Base-by-base conservation (phyloP, 352 stramenopile species). In the Phytophthora ramorum region DNA sequence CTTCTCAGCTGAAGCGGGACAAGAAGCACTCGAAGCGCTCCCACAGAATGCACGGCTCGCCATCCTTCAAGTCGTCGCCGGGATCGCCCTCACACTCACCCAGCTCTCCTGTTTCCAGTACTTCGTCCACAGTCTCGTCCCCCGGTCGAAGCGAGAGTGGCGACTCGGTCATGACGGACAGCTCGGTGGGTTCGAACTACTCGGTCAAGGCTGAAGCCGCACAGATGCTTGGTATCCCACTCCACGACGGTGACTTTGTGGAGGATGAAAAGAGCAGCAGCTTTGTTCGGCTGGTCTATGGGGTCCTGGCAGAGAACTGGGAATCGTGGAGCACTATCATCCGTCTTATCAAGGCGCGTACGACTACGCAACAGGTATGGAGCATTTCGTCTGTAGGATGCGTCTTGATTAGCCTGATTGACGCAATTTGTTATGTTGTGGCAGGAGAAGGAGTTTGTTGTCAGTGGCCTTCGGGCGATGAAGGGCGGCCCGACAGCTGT, bases 251-350 rank as follows among this genome's bases (percentile, higher is more conserved):
- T 10, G 75, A 90, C 20, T 78, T 84, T n/a, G 72, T 77, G 10
- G 73, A 82, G 14, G 75, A 86, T 41, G 68, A 72, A 8, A 66
- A 80, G 13, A 77, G 75, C 17, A 76, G 77, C 50, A 89, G 76
- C 54, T 95, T 95, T 49, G 78, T 87, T 13, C 73, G 76, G 1
- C 73, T 82, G 3, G 74, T 95, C 12, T 96, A 95, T 35, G 78
- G 83, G 4, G 76, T 93, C 3, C 69, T 96, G n/a, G 83, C 83
- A 6, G 85, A 94, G 48, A 95, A 96, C 48, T 94, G 85, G 85
- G 83, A 92, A 47, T 69, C 83, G 0, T 96, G 89, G 89, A 92
- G 83, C 50, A 90, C 84, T n/a, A 87, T 96, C 38, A 70, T 93
- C 32, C 83, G 77, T 9, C 58, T 94, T n/a, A 89, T 95, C 58